Conservation (phyloP, 192 early-diverging fungal species). For the Podila horticola region DNA sequence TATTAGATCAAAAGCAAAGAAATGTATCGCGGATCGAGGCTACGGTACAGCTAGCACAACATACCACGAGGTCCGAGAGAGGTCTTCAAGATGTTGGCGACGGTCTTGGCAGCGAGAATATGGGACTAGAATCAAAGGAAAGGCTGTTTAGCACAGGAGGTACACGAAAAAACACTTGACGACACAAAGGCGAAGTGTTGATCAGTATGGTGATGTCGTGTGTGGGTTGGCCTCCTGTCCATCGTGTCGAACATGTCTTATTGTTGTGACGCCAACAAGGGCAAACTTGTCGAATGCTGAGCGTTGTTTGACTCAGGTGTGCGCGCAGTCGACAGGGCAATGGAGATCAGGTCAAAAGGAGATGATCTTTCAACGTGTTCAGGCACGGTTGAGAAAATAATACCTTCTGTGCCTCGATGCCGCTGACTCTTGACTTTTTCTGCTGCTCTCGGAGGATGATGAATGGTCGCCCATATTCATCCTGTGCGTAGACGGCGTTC, state of each 20-base stretch:
- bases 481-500: constrained; percentile 88
- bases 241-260: too few relatives aligned
- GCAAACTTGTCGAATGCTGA: too few relatives aligned
- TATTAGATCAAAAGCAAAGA: too few relatives aligned
- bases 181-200: not conserved
- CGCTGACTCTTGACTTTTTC: constrained; percentile 89
- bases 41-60: not conserved
- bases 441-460: constrained; percentile 99
- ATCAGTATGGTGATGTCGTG: not conserved
- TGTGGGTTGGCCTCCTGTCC: not conserved
- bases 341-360: too few relatives aligned
- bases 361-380: not conserved
- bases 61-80: constrained; percentile 97
- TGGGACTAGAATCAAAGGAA: constrained; percentile 77
- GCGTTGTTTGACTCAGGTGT: too few relatives aligned
- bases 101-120: constrained; percentile 97
- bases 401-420: constrained; percentile 97
- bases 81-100: constrained; percentile 97
- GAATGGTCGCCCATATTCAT: constrained; percentile 98
- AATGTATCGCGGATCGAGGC: too few relatives aligned
- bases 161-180: not conserved
- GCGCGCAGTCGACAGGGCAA: too few relatives aligned
- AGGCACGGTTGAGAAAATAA: constrained; percentile 45
- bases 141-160: not conserved
- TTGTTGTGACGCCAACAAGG: too few relatives aligned